Conservation (phyloP, 768 basidiomycete genomes). For the Hypholoma sublateritium region DNA sequence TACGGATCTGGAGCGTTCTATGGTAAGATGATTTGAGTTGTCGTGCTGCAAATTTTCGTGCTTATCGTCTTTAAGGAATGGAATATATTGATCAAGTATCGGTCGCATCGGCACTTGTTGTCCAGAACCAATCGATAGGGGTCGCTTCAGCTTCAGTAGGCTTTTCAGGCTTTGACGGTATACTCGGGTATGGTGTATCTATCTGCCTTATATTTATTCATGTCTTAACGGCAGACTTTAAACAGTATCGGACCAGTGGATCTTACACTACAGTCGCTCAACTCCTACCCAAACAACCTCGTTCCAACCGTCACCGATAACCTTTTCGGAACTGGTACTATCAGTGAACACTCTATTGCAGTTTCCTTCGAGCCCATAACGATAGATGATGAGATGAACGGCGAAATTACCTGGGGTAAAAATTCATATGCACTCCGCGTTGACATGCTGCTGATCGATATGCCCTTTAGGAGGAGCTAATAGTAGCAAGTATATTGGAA, state of each 20-base stretch:
- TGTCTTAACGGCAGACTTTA: background rate
- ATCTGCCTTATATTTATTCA: background rate
- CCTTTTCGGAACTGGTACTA: constrained; percentile 38
- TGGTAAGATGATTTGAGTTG: constrained; percentile 30
- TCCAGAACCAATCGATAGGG: constrained; percentile 60
- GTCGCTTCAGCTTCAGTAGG: constrained; percentile 44
- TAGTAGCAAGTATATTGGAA: constrained; percentile 24
- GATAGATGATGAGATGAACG: constrained; percentile 33
- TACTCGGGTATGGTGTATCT: constrained; percentile 10
- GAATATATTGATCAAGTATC: constrained; percentile 45
- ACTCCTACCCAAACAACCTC: background rate
- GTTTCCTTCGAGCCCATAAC: constrained; percentile 54
- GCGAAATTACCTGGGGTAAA: constrained; percentile 49
- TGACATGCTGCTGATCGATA: background rate
- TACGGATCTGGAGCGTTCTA: constrained; percentile 63
- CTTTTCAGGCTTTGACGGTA: constrained; percentile 49
- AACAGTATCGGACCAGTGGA: constrained; percentile 13
- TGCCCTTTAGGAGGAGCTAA: constrained; percentile 34
- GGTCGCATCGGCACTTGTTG: constrained; percentile 43
- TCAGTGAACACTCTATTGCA: constrained; percentile 39
- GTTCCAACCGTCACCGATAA: constrained; percentile 62
- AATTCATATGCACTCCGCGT: background rate
- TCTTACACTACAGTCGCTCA: constrained; percentile 5
- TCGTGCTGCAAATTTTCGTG: background rate
- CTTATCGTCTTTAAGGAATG: background rate